phyloP scores from a whole-genome alignment of 2,329 filamentous ascomycete species.

The Aureobasidium namibiae region DNA sequence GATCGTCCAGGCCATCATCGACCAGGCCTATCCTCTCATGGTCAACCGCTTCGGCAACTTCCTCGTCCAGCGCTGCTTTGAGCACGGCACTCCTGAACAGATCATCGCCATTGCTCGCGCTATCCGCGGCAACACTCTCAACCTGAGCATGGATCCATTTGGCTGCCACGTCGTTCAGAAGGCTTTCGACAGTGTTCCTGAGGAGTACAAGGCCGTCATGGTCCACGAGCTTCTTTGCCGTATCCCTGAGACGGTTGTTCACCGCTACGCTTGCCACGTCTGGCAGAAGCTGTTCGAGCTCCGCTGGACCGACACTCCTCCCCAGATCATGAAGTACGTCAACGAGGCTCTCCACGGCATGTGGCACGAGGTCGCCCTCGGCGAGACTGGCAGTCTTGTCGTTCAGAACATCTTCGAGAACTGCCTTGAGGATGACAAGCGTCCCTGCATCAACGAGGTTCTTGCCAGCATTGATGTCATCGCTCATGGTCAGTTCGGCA shows the following conservation, averaged over 20 bases:
- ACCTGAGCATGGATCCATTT: conserved; percentile 95
- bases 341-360: conserved; percentile 91
- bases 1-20: conserved; percentile 92
- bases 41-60: conserved; percentile 99
- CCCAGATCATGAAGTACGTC: conserved; percentile 97
- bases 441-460: conserved; percentile 94
- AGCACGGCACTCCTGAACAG: conserved; percentile 92
- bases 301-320: conserved; percentile 87
- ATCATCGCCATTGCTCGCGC: conserved; percentile 89
- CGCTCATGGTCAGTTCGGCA: conserved; percentile 94
- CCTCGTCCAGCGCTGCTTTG: conserved; percentile 95
- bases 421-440: conserved; percentile 97
- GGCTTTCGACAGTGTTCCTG: conserved; percentile 93
- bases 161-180: conserved; percentile 98
- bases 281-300: conserved; percentile 99
- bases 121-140: conserved; percentile 89
- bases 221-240: conserved; percentile 93
- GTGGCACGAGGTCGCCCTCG: conserved; percentile 97
- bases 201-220: conserved; percentile 97
- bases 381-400: conserved; percentile 93
- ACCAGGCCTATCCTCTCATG: conserved; percentile 92
- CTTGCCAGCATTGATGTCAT: conserved; percentile 92
- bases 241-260: conserved; percentile 95
- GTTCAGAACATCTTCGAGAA: conserved; percentile 99
- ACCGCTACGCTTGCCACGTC: conserved; percentile 96